Evolutionary conservation across 768 basidiomycete species (phyloP).

Genomic region (Mycena rebaudengoi): DNA sequence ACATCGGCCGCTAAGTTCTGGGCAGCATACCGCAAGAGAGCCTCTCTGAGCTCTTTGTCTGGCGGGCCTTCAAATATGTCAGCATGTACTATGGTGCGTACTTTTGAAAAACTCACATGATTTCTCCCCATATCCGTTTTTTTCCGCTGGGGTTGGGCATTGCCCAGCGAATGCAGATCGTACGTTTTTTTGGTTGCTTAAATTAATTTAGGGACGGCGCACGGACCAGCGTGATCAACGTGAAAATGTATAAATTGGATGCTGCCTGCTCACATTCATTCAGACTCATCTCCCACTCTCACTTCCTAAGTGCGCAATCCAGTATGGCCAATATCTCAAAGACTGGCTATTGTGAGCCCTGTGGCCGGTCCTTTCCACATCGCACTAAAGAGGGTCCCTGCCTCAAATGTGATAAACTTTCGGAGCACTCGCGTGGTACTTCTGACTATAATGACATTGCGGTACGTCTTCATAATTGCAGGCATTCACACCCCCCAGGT

Average conservation of each 20-base stretch:
- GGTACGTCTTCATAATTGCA: background rate
- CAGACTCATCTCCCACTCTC: no score
- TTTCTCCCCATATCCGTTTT: slow-evolving; percentile 1
- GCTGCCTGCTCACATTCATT: background rate
- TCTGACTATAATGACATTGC: background rate
- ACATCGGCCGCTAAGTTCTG: background rate
- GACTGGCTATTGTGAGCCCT: background rate
- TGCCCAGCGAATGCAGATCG: background rate
- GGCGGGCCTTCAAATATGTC: background rate
- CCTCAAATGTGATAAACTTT: background rate
- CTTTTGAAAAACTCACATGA: background rate
- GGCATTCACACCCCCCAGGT: no score
- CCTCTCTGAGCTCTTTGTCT: slow-evolving; percentile 1
- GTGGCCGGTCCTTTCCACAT: background rate
- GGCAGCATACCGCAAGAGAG: background rate
- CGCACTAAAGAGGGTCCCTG: background rate
- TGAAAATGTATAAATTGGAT: background rate
- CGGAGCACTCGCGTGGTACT: background rate
- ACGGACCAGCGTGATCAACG: slow-evolving; percentile 5
- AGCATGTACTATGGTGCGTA: background rate
- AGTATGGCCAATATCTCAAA: no score
- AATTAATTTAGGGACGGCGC: background rate
- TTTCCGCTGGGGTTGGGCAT: slow-evolving; percentile 5
- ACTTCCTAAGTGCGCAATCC: no score
- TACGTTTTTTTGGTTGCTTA: background rate